Evolutionary conservation across 2,329 filamentous ascomycete genomes (phyloP).

Genomic region (Kalaharituber pfeilii): DNA sequence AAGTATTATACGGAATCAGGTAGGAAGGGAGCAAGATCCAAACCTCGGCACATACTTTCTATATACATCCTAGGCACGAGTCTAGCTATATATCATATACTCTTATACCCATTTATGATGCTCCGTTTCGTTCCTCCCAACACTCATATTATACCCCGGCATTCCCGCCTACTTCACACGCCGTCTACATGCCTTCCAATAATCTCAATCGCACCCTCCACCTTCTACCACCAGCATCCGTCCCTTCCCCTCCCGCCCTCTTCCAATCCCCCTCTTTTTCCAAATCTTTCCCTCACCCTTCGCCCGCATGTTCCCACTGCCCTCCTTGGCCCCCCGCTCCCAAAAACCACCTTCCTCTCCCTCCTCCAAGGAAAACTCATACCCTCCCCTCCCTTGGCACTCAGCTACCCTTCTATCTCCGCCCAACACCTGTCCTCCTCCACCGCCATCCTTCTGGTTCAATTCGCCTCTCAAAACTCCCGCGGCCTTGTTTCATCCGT

Average conservation of each 20-base stretch:
- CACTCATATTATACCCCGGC: slow-evolving; percentile 1
- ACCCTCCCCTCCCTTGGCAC: slow-evolving; percentile 54
- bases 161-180: not conserved
- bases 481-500: slow-evolving; percentile 27
- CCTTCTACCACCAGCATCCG: slow-evolving; percentile 68
- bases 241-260: slow-evolving; percentile 30
- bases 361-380: slow-evolving; percentile 59
- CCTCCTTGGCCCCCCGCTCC: slow-evolving; percentile 46
- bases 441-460: slow-evolving; percentile 64
- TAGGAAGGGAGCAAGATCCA: not conserved
- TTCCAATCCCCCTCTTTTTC: slow-evolving; percentile 56
- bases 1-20: no score
- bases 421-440: slow-evolving; percentile 34
- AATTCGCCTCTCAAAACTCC: slow-evolving; percentile 57
- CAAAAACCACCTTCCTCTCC: slow-evolving; percentile 65
- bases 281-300: slow-evolving; percentile 50
- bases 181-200: slow-evolving; percentile 34
- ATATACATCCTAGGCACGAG: not conserved
- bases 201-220: slow-evolving; percentile 57
- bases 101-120: not conserved
- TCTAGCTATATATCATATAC: not conserved
- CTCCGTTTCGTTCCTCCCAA: not conserved
- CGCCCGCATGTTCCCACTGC: slow-evolving; percentile 52
- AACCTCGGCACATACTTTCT: not conserved
- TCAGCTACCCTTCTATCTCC: slow-evolving; percentile 63